Evolutionary conservation across 129 eudicot genomes (phyloP).

Genomic region (Escallonia rubra): DNA sequence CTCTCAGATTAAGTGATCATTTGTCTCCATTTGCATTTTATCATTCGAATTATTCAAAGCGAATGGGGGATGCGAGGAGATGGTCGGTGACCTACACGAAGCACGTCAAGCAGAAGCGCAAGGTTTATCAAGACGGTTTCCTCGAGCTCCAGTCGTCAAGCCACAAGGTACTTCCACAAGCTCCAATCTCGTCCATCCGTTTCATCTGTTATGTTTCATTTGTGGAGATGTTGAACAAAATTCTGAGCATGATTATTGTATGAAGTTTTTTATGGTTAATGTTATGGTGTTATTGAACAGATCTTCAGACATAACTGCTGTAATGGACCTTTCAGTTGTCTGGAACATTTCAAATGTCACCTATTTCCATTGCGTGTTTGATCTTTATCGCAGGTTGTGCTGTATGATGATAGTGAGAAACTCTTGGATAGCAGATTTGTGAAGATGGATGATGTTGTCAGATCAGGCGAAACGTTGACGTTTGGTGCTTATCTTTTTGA

Average conservation of each 20-base stretch:
- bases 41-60: conserved; percentile 3
- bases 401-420: conserved; percentile 62
- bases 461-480: conserved; percentile 63
- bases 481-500: conserved; percentile 71
- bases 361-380: not conserved
- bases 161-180: conserved; percentile 38
- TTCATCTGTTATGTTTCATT: not conserved
- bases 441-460: conserved; percentile 60
- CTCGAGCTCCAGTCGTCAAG: conserved; percentile 39
- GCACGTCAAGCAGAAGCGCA: conserved; percentile 78
- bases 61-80: conserved; percentile 46
- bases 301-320: too few species aligned
- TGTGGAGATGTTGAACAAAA: too few species aligned
- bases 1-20: not conserved
- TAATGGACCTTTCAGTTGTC: too few species aligned
- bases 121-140: conserved; percentile 79
- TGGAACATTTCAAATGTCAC: too few species aligned
- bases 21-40: not conserved
- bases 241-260: not conserved
- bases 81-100: conserved; percentile 87
- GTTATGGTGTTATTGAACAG: too few species aligned
- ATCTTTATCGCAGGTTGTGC: conserved; percentile 37
- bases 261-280: not conserved
- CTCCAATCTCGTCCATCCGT: not conserved
- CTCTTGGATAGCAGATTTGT: conserved; percentile 55